Base-by-base conservation (phyloP, 345 rosid genomes). In the Hibiscus syriacus region DNA sequence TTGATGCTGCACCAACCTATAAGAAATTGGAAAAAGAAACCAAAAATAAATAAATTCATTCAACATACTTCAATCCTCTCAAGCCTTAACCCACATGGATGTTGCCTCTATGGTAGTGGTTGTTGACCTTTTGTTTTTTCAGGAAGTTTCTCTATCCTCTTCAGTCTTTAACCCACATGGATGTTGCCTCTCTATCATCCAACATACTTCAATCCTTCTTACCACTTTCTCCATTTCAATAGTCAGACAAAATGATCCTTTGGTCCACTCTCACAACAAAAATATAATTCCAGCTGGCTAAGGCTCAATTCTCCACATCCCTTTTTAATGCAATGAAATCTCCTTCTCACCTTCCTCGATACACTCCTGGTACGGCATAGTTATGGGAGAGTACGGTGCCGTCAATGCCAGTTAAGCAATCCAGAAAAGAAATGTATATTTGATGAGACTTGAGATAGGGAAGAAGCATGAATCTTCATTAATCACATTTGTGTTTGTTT, bases 41-140 rank as follows among this genome's bases (percentile, higher is more conserved):
- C n/a, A n/a, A n/a, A n/a, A n/a, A n/a, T n/a, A n/a, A n/a, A n/a
- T n/a, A n/a, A n/a, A n/a, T n/a, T n/a, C n/a, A n/a, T n/a, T n/a
- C n/a, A n/a, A n/a, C n/a, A n/a, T n/a, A n/a, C n/a, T n/a, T n/a
- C n/a, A n/a, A n/a, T n/a, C n/a, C n/a, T n/a, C n/a, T n/a, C n/a
- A n/a, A n/a, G n/a, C n/a, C n/a, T n/a, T n/a, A n/a, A n/a, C n/a
- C n/a, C n/a, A n/a, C n/a, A n/a, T n/a, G n/a, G n/a, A n/a, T n/a
- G n/a, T n/a, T n/a, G n/a, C n/a, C n/a, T n/a, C n/a, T n/a, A 72
- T 66, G 75, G 74, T 71, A 12, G 84, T 76, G 46, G 82, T 66
- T 64, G 82, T 62, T 66, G 54, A 45, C 8, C 3, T 16, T 1
- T 72, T n/a, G n/a, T 43, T 62, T 67, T 80, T 79, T 80, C 78